These are phyloP conservation scores for Carex parvula DNA, from an alignment of 176 grass and related monocot species.

Conservation along the genomic window DNA sequence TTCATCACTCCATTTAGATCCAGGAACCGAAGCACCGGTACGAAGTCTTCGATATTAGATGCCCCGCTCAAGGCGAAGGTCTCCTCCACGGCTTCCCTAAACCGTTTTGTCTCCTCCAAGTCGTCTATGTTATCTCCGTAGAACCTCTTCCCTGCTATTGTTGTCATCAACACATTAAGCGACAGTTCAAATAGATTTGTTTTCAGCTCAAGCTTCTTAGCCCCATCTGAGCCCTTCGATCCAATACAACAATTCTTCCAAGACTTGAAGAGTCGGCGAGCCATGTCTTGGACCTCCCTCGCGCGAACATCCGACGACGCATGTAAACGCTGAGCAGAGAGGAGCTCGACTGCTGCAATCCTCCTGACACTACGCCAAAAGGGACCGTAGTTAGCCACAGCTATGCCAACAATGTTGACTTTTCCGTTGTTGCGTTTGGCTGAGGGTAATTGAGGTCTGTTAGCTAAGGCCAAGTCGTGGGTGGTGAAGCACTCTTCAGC, in stretches of 20 bases:
- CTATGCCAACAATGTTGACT: not conserved
- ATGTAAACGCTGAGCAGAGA: slow-evolving; percentile 7
- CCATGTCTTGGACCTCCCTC: slow-evolving; percentile 6
- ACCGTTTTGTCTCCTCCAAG: too few relatives aligned
- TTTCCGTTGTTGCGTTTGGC: not conserved
- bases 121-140: too few relatives aligned
- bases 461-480: slow-evolving; percentile 32
- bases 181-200: too few relatives aligned
- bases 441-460: slow-evolving; percentile 24
- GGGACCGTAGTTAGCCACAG: slow-evolving; percentile 5
- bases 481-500: slow-evolving; percentile 35
- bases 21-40: too few relatives aligned
- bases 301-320: not conserved
- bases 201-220: not conserved
- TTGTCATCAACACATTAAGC: too few relatives aligned
- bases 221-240: too few relatives aligned
- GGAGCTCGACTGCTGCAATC: slow-evolving; percentile 21
- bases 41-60: too few relatives aligned
- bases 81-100: too few relatives aligned
- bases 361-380: slow-evolving; percentile 26
- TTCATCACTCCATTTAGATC: too few relatives aligned
- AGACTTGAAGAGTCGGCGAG: not conserved
- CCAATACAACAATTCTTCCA: not conserved
- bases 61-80: too few relatives aligned
- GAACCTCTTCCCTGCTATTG: too few relatives aligned